Conservation (phyloP, 2,329 filamentous ascomycete species). For the Hysterium pulicare region DNA sequence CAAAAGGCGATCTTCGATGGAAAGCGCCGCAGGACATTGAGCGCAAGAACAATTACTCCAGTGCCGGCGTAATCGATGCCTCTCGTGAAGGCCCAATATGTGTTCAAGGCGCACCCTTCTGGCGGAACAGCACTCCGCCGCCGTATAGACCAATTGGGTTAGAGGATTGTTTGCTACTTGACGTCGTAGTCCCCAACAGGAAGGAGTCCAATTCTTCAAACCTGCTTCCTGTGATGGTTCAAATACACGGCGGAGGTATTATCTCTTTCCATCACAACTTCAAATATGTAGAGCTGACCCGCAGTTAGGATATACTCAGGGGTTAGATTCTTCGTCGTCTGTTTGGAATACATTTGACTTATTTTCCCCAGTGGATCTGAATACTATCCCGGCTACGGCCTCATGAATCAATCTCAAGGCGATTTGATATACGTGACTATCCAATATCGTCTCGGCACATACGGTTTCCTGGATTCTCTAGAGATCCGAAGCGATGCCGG, state of each 20-base stretch:
- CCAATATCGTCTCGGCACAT: slow-evolving; percentile 59
- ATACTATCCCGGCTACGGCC: slow-evolving; percentile 15
- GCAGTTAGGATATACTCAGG: no score
- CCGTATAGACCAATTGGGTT: slow-evolving; percentile 9
- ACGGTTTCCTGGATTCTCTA: slow-evolving; percentile 59
- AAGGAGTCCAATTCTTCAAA: slow-evolving; percentile 14
- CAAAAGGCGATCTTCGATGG: slow-evolving; percentile 24
- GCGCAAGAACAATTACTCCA: slow-evolving; percentile 13
- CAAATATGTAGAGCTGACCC: no score
- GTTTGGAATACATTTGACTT: no score
- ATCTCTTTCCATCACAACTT: no score
- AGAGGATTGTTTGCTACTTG: slow-evolving; percentile 34
- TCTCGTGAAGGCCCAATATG: slow-evolving; percentile 19
- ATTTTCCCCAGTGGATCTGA: slow-evolving; percentile 21
- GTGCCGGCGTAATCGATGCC: slow-evolving; percentile 18
- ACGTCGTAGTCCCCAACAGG: slow-evolving; percentile 27
- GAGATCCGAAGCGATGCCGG: slow-evolving; percentile 51
- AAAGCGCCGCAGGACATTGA: slow-evolving; percentile 23
- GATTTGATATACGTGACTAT: slow-evolving; percentile 54
- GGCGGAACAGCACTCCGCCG: slow-evolving; percentile 6
- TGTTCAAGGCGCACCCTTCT: slow-evolving; percentile 16
- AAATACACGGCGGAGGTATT: no score
- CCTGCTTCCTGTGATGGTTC: slow-evolving; percentile 30
- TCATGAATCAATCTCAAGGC: slow-evolving; percentile 28
- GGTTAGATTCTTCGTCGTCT: no score